These are phyloP conservation scores for Daedalea quercina DNA, from an alignment of 768 basidiomycete species.

Conservation along the genomic window DNA sequence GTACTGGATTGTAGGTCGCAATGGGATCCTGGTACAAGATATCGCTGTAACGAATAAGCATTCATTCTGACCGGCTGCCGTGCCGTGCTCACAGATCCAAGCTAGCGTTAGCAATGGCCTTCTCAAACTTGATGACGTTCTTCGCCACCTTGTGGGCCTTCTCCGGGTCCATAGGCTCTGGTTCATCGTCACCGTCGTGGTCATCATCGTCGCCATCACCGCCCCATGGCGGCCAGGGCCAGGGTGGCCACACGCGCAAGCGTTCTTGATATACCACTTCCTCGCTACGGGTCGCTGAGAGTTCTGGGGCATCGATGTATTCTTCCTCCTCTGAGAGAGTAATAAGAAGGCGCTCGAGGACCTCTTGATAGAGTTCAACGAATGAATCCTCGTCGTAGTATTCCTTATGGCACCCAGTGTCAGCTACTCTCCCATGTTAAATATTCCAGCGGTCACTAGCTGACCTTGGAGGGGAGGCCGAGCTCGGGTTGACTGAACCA, in stretches of 20 bases:
- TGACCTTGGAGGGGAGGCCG: conserved; percentile 83
- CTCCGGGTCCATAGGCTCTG: conserved; percentile 44
- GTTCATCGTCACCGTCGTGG: conserved; percentile 22
- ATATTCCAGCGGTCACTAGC: neutral
- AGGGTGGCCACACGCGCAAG: conserved; percentile 61
- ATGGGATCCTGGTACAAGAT: conserved; percentile 74
- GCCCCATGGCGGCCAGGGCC: conserved; percentile 86
- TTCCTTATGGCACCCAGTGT: conserved; percentile 43
- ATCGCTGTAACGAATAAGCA: conserved; percentile 35
- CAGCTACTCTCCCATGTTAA: neutral
- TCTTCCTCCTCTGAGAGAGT: conserved; percentile 48
- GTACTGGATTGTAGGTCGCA: conserved; percentile 81
- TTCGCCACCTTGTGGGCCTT: conserved; percentile 60
- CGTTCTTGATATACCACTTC: conserved; percentile 31
- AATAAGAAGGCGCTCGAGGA: conserved; percentile 61
- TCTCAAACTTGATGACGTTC: conserved; percentile 73
- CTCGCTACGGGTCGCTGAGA: conserved; percentile 16
- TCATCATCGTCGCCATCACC: conserved; percentile 39
- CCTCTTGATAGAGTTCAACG: conserved; percentile 59
- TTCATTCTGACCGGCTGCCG: neutral
- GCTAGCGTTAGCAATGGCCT: conserved; percentile 66
- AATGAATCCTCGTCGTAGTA: conserved; percentile 80
- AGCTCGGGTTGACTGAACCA: conserved; percentile 81
- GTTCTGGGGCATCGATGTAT: conserved; percentile 19
- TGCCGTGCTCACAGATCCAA: conserved; percentile 59